These are phyloP conservation scores for Fraxinus greggii DNA, from an alignment of 305 asterid species.

Conservation along the genomic window DNA sequence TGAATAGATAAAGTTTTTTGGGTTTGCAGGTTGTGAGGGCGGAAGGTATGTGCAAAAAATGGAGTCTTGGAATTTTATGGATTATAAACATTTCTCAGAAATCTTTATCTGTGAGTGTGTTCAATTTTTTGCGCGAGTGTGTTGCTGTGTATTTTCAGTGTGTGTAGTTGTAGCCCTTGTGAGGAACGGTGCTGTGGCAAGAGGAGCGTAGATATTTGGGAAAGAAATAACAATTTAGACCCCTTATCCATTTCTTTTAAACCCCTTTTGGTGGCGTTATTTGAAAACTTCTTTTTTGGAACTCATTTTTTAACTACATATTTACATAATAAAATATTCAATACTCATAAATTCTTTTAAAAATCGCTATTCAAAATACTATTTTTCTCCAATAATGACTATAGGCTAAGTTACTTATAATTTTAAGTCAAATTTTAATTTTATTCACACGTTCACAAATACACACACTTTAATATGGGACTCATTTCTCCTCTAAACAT, in stretches of 20 bases:
- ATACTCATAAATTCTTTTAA: no score
- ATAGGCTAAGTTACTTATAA: neutral
- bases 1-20: slow-evolving; percentile 30
- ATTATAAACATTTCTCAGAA: slow-evolving; percentile 45
- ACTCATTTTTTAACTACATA: no score
- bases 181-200: neutral
- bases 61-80: slow-evolving; percentile 52
- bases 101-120: neutral
- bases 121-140: neutral
- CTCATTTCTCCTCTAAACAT: neutral
- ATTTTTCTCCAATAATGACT: no score
- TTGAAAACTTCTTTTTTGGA: no score
- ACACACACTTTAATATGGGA: neutral
- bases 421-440: no score
- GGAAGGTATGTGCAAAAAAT: slow-evolving; percentile 31
- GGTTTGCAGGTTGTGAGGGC: slow-evolving; percentile 29
- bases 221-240: neutral
- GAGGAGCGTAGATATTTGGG: neutral
- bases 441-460: neutral
- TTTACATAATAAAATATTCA: no score
- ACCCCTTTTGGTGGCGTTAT: no score
- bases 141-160: neutral
- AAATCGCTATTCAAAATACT: no score
- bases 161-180: neutral
- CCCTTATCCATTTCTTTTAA: neutral